Evolutionary conservation across 2,329 filamentous ascomycete species (phyloP).

Genomic region (Fusarium kyushuense): DNA sequence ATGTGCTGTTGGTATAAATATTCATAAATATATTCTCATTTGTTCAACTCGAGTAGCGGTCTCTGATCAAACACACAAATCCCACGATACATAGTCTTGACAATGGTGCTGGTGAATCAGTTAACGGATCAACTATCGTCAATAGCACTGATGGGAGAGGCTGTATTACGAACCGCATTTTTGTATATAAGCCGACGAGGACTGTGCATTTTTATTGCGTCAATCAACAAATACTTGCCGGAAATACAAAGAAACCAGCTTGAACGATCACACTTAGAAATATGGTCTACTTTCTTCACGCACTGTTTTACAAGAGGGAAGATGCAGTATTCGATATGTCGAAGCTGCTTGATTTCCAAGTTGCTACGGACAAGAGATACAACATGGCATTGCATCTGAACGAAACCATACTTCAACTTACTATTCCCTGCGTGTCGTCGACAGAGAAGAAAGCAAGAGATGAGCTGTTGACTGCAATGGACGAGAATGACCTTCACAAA

Average conservation of each 20-base stretch:
- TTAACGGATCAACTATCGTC: background rate
- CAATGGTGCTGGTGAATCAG: background rate
- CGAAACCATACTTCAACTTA: background rate
- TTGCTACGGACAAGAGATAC: background rate
- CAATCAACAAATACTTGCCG: background rate
- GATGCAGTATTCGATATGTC: background rate
- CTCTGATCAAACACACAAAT: background rate
- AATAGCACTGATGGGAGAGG: background rate
- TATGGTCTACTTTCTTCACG: background rate
- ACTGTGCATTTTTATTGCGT: background rate
- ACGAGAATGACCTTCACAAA: background rate
- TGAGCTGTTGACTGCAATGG: background rate
- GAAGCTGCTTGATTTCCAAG: background rate
- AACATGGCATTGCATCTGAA: background rate
- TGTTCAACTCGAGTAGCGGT: background rate
- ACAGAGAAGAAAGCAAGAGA: background rate
- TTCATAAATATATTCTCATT: background rate
- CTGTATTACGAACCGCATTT: background rate
- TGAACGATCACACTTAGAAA: background rate
- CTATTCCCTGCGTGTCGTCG: background rate
- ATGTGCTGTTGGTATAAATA: background rate
- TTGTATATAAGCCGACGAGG: background rate
- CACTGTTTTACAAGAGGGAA: background rate
- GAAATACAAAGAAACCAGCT: background rate
- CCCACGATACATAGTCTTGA: accelerated